These are phyloP conservation scores for Schwanniomyces sp. DNA, from an alignment of 805 yeast genomes.

Conservation along the genomic window DNA sequence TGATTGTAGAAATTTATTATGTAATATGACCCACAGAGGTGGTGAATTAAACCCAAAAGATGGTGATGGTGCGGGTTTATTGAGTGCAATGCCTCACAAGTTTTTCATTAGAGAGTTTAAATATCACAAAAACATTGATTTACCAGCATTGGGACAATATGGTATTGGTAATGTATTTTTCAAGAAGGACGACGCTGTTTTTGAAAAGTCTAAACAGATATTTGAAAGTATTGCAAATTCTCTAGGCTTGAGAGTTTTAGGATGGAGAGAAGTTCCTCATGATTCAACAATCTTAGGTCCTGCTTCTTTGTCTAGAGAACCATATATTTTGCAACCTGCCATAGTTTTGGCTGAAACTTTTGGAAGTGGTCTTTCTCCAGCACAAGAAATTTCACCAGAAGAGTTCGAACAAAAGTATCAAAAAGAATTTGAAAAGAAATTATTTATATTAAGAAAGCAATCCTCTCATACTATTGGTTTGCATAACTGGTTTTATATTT, in stretches of 20 bases:
- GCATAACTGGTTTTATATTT: slow-evolving; percentile 96
- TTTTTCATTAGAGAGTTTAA: slow-evolving; percentile 84
- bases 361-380: slow-evolving; percentile 23
- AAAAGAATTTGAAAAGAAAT: slow-evolving; percentile 73
- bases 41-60: slow-evolving; percentile 97
- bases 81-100: slow-evolving; percentile 88
- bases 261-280: slow-evolving; percentile 94
- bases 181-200: slow-evolving; percentile 77
- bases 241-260: slow-evolving; percentile 79
- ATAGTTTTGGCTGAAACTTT: slow-evolving; percentile 56
- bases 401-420: slow-evolving; percentile 59
- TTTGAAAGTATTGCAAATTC: slow-evolving; percentile 78
- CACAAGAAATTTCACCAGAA: slow-evolving; percentile 38
- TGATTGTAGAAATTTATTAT: slow-evolving; percentile 81
- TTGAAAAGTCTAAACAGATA: slow-evolving; percentile 67
- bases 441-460: slow-evolving; percentile 85
- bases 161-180: slow-evolving; percentile 95
- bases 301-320: slow-evolving; percentile 91
- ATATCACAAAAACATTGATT: slow-evolving; percentile 59
- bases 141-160: slow-evolving; percentile 83
- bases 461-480: slow-evolving; percentile 88
- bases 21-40: slow-evolving; percentile 99
- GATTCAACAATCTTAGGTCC: slow-evolving; percentile 95
- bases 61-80: slow-evolving; percentile 99
- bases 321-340: slow-evolving; percentile 89